A percentile compares a stretch with the other conserved stretches of the same genome.
Conservation (phyloP, 352 stramenopile species). For the Phytophthora citrophthora region DNA sequence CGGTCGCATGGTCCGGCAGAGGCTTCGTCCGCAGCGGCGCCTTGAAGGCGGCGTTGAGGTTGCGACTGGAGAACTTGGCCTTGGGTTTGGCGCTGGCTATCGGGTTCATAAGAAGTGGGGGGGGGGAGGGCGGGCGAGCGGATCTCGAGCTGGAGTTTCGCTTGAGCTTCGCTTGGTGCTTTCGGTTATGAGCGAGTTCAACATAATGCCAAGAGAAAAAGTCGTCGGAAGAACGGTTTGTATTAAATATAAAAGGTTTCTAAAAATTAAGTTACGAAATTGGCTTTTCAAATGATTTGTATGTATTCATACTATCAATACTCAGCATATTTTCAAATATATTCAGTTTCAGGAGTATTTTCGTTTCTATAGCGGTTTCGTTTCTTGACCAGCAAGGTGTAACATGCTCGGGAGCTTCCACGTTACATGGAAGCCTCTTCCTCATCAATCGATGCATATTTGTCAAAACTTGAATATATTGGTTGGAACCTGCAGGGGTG, state of each 20-base stretch:
- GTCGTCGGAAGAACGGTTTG: constrained; percentile 5
- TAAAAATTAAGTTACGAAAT: background rate
- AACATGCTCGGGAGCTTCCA: background rate
- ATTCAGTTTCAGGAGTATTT: background rate
- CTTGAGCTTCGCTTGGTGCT: constrained; percentile 22
- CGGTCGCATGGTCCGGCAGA: constrained; percentile 32
- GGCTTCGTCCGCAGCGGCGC: constrained; percentile 48
- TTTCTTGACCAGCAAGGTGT: background rate
- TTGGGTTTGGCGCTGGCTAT: constrained; percentile 49
- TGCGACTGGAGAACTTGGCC: constrained; percentile 77
- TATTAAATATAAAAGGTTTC: constrained; percentile 12
- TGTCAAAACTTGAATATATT: constrained; percentile 30
- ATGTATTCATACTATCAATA: too few relatives aligned
- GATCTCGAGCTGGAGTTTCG: constrained; percentile 25
- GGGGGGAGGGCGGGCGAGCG: background rate
- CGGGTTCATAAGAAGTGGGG: constrained; percentile 45
- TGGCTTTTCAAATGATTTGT: too few relatives aligned
- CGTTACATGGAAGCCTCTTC: too few relatives aligned
- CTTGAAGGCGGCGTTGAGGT: constrained; percentile 77
- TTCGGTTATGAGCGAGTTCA: constrained; percentile 30
- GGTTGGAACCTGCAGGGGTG: constrained; percentile 4
- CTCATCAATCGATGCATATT: too few relatives aligned
- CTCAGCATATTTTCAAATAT: too few relatives aligned
- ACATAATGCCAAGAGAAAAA: constrained; percentile 18
- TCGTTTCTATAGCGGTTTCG: constrained; percentile 1